Evolutionary conservation across 306 rosid species (phyloP).

Genomic region (Cicer arietinum): DNA sequence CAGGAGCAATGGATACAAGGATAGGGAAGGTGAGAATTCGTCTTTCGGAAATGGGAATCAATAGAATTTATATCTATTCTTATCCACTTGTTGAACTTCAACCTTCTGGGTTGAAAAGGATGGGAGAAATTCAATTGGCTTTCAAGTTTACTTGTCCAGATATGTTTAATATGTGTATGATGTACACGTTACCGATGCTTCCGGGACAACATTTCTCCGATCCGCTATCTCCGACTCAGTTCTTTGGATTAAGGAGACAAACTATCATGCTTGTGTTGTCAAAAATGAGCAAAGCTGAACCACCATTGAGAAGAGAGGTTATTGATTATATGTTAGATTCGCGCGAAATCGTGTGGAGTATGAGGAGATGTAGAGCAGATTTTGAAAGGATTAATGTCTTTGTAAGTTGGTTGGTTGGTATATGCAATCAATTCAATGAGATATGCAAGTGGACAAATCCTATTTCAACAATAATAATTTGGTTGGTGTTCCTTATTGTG

Average conservation of each 20-base stretch:
- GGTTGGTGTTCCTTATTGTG: not conserved
- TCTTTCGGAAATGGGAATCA: slow-evolving; percentile 34
- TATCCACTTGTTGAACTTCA: slow-evolving; percentile 47
- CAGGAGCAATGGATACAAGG: slow-evolving; percentile 39
- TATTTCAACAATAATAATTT: not conserved
- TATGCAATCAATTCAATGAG: slow-evolving; percentile 26
- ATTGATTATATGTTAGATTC: slow-evolving; percentile 49
- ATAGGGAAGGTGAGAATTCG: slow-evolving; percentile 49
- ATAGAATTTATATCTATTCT: slow-evolving; percentile 32
- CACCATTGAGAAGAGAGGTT: slow-evolving; percentile 44
- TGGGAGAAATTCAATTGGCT: slow-evolving; percentile 52
- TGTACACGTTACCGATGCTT: slow-evolving; percentile 44
- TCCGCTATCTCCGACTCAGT: slow-evolving; percentile 39
- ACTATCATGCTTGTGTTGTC: slow-evolving; percentile 1
- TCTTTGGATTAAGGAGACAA: slow-evolving; percentile 41
- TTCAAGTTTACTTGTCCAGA: slow-evolving; percentile 38
- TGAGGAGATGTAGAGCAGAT: slow-evolving; percentile 48
- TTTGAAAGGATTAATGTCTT: slow-evolving; percentile 43
- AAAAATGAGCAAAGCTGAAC: slow-evolving; percentile 45
- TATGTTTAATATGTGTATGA: not conserved
- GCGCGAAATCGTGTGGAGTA: slow-evolving; percentile 47
- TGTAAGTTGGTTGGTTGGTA: slow-evolving; percentile 4
- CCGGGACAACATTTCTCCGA: slow-evolving; percentile 31
- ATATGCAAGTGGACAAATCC: slow-evolving; percentile 46
- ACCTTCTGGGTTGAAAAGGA: slow-evolving; percentile 48